phyloP scores from a whole-genome alignment of 1,139 yeast genomes.

The Arxiozyma telluris region DNA sequence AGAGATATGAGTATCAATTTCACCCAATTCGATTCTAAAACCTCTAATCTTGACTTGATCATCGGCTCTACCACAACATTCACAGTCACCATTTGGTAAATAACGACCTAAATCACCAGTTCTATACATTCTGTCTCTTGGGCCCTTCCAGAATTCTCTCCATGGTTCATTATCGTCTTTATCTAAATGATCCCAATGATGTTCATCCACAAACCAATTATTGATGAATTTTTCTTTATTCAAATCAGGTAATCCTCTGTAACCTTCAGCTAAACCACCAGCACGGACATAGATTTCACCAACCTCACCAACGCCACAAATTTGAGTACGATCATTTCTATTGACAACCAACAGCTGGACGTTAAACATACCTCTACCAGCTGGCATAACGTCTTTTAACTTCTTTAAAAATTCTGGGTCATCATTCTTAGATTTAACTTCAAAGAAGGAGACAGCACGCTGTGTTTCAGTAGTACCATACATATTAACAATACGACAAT shows the following conservation, averaged over 20 bases:
- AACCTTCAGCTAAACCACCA: conserved; percentile 95
- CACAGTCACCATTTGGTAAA: conserved; percentile 93
- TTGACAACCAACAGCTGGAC: conserved; percentile 92
- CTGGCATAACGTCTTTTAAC: conserved; percentile 95
- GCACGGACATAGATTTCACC: conserved; percentile 98
- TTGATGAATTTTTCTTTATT: conserved; percentile 79
- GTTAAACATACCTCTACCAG: conserved; percentile 94
- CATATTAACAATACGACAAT: conserved; percentile 90
- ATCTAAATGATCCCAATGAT: conserved; percentile 53
- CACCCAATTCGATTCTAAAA: conserved; percentile 95
- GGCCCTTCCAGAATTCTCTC: conserved; percentile 83
- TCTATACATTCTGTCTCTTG: conserved; percentile 89
- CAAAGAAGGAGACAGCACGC: conserved; percentile 90
- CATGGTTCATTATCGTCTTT: conserved; percentile 45
- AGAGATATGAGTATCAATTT: conserved; percentile 92
- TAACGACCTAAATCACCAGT: conserved; percentile 97
- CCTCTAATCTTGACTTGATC: conserved; percentile 98
- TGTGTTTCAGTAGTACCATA: conserved; percentile 99
- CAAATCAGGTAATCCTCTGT: conserved; percentile 81
- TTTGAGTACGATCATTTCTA: conserved; percentile 74
- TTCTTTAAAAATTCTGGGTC: conserved; percentile 71
- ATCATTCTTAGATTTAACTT: conserved; percentile 61
- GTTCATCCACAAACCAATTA: conserved; percentile 73
- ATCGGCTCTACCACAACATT: conserved; percentile 98
- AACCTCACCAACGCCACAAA: conserved; percentile 97